These are phyloP conservation scores for Amanita thiersii DNA, from an alignment of 768 basidiomycete species.

Conservation along the genomic window DNA sequence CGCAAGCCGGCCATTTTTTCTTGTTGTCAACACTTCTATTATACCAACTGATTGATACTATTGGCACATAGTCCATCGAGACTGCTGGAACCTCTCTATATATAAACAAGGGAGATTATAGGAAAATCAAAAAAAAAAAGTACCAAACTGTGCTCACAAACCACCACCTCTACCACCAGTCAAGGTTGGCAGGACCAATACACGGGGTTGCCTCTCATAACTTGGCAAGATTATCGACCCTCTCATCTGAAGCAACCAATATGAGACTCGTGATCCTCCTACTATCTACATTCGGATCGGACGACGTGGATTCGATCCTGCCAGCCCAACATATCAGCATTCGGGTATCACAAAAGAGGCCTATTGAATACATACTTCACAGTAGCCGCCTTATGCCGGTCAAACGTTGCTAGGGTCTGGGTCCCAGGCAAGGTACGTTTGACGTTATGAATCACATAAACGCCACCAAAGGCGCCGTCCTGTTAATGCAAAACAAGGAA, in stretches of 20 bases:
- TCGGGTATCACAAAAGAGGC: not conserved
- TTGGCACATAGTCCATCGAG: too few species aligned
- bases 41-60: too few species aligned
- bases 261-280: constrained; percentile 39
- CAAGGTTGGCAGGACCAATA: too few species aligned
- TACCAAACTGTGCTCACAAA: too few species aligned
- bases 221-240: constrained; percentile 21
- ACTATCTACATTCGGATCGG: constrained; percentile 23
- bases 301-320: constrained; percentile 17
- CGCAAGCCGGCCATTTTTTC: too few species aligned
- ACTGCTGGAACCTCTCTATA: too few species aligned
- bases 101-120: too few species aligned
- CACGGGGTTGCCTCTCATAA: too few species aligned
- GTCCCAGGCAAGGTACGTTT: constrained; percentile 27
- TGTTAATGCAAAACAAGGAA: constrained; percentile 15
- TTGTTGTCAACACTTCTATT: too few species aligned
- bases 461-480: constrained; percentile 42
- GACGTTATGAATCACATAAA: constrained; percentile 44
- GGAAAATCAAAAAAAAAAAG: too few species aligned
- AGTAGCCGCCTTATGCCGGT: constrained; percentile 43
- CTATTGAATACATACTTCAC: constrained; percentile 33
- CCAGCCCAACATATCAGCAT: not conserved
- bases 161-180: too few species aligned
- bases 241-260: constrained; percentile 41
- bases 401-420: constrained; percentile 25